Evolutionary conservation across 2,329 filamentous ascomycete species (phyloP).

Genomic region (Massarina eburnea): DNA sequence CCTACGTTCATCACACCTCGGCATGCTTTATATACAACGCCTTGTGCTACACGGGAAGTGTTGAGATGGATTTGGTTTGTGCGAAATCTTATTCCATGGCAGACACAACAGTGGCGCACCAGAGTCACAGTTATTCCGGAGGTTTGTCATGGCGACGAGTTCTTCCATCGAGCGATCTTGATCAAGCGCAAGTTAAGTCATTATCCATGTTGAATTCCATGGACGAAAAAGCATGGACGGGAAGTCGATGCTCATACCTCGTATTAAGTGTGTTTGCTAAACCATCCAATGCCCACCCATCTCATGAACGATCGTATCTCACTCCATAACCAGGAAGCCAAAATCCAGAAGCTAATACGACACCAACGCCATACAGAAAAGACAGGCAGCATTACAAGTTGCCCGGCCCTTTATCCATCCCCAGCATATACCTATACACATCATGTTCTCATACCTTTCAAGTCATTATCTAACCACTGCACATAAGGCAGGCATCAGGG

Average conservation of each 20-base stretch:
- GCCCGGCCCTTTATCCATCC: conserved; percentile 13
- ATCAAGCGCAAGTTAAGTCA: too few species aligned
- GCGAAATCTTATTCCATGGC: too few species aligned
- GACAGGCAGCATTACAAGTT: conserved; percentile 16
- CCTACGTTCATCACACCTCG: too few species aligned
- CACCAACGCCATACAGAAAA: conserved; percentile 8
- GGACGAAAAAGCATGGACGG: too few species aligned
- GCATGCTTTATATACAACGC: too few species aligned
- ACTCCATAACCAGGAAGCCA: neutral
- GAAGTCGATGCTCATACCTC: neutral
- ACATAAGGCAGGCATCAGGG: conserved; percentile 93
- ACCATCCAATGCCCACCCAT: neutral
- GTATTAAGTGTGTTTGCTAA: neutral
- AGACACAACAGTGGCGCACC: too few species aligned
- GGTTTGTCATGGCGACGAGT: too few species aligned
- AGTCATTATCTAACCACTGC: conserved; percentile 71
- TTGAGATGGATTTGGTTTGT: too few species aligned
- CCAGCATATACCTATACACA: conserved; percentile 13
- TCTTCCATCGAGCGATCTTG: too few species aligned
- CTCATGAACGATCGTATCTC: conserved; percentile 2
- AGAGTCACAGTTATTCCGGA: too few species aligned
- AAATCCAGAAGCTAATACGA: neutral
- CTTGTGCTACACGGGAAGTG: too few species aligned
- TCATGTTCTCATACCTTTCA: conserved; percentile 5
- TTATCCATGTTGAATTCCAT: too few species aligned